Evolutionary conservation across 116 monocot species (phyloP), one percentile per base, ranked within the genome.

Genomic region (Dioscorea cayenensis): DNA sequence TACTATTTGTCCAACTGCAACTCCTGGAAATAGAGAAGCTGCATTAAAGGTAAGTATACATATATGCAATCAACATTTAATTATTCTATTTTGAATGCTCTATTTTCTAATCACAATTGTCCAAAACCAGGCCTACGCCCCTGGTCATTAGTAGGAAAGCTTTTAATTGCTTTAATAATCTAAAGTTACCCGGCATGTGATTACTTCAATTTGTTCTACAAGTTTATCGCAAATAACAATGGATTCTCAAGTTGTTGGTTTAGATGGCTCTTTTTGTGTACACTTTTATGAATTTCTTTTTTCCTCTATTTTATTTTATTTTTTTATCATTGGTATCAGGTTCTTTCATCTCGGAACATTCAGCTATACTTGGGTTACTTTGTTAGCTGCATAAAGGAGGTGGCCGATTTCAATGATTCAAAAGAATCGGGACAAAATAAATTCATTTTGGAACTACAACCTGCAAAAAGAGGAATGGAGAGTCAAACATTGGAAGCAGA

Each of bases 1-100:
- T 66, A 77, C 82, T 4, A 88, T 97, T 2, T 97, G 85, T 66
- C 88, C 93, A 35, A 83, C 60, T 83, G 93, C 93, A 28, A 93
- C 93, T 18, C 49, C 80, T 68, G 97, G 97, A 75, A 97, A 97
- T 67, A 84, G 97, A 76, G 97, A 97, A 85, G 86, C 84, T 83
- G 97, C 97, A 64, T 61, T 90, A 25, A 93, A 86, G 72, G 97
- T 96, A 72, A 85, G 80, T 20, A 70, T 48, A 36, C 64, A 38
- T 9, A 63, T 7, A 9, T 36, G 7, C 1, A 28, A 36, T 60
- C 29, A 51, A 14, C 28, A 14, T 60, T n/a, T 60, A 28, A 43
- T 10, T 43, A 10, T 43, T 43, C 6, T 43, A 43, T 10, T 43
- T 10, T 43, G 43, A 7, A 43, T 43, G 43, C 43, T 43, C 1